phyloP scores from a whole-genome alignment of 73 alveolate genomes.

The Paramecium caudatum region DNA sequence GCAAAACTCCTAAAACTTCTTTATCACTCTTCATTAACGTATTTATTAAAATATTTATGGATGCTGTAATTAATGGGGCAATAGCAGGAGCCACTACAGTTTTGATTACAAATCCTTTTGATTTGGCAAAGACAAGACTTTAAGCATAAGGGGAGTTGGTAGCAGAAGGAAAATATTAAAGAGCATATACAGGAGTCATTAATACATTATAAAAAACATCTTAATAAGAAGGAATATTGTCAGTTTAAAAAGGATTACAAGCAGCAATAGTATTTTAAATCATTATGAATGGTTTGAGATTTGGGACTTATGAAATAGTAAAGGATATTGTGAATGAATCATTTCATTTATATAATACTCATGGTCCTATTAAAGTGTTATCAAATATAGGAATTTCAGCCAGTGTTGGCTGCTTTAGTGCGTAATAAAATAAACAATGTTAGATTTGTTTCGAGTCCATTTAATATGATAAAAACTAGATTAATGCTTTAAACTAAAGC shows the following conservation, averaged over 20 bases:
- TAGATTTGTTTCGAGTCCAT: constrained; percentile 38
- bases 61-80: constrained; percentile 52
- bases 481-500: constrained; percentile 39
- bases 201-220: background rate
- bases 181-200: constrained; percentile 3
- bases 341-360: background rate
- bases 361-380: background rate
- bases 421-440: background rate
- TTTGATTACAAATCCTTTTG: constrained; percentile 50
- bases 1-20: background rate
- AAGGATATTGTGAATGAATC: background rate
- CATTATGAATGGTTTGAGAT: constrained; percentile 44
- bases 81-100: constrained; percentile 53
- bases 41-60: constrained; percentile 30
- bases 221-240: background rate
- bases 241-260: constrained; percentile 26
- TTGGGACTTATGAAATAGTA: background rate
- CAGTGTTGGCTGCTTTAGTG: constrained; percentile 53
- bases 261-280: constrained; percentile 59
- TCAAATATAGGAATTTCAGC: constrained; percentile 39
- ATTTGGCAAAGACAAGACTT: constrained; percentile 48
- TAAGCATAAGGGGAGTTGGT: constrained; percentile 23
- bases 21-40: constrained; percentile 53
- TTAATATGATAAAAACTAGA: constrained; percentile 62
- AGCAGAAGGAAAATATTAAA: constrained; percentile 14